Percentiles rank a stretch among this genome's conserved stretches.
Evolutionary conservation across 768 basidiomycete species (phyloP).

Genomic region (Psilocybe cyanescens): DNA sequence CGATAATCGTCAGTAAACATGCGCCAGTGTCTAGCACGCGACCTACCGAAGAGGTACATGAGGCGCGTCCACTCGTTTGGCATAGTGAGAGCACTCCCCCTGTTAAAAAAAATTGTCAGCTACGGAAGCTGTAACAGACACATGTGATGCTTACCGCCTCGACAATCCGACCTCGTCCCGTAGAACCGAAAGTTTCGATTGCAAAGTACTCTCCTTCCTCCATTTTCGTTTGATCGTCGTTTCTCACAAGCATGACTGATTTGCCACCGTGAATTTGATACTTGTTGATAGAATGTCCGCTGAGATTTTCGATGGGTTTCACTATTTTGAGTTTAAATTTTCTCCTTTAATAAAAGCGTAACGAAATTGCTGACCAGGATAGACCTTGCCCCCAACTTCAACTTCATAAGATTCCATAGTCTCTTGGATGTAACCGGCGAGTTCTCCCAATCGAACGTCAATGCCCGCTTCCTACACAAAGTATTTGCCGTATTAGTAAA

Average conservation of each 20-base stretch:
- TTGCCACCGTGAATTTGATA: slow-evolving; percentile 97
- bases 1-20: slow-evolving; percentile 7
- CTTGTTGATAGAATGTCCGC: slow-evolving; percentile 89
- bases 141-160: slow-evolving; percentile 60
- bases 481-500: not conserved
- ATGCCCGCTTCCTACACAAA: slow-evolving; percentile 87
- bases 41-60: slow-evolving; percentile 75
- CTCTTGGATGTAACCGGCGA: slow-evolving; percentile 92
- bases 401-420: slow-evolving; percentile 99
- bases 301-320: slow-evolving; percentile 92
- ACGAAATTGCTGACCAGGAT: slow-evolving; percentile 62
- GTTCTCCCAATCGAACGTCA: slow-evolving; percentile 90
- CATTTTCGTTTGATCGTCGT: slow-evolving; percentile 93
- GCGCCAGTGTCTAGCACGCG: slow-evolving; percentile 1
- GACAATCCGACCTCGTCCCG: slow-evolving; percentile 85
- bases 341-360: not conserved
- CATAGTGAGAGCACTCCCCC: slow-evolving; percentile 97
- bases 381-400: slow-evolving; percentile 81
- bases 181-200: slow-evolving; percentile 99
- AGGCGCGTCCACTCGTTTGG: slow-evolving; percentile 69
- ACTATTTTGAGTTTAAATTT: slow-evolving; percentile 48
- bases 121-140: not conserved
- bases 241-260: slow-evolving; percentile 88
- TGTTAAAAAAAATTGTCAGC: slow-evolving; percentile 29
- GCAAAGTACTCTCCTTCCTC: slow-evolving; percentile 99